These are phyloP conservation scores for Thymus quinquecostatus DNA, from an alignment of 257 asterid genomes.

Conservation along the genomic window DNA sequence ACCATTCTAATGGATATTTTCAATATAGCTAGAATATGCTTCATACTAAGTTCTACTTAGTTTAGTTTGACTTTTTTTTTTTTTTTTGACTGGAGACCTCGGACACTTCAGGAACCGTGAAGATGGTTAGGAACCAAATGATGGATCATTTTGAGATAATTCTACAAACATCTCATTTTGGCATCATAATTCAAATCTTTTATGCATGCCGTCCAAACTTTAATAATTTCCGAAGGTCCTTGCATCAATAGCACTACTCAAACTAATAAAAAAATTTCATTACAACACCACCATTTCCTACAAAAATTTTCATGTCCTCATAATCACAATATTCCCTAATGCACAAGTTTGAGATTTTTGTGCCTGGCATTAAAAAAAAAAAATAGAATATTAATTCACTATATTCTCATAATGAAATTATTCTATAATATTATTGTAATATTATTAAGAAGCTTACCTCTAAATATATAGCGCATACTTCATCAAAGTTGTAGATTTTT, in stretches of 20 bases:
- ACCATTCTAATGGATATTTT: neutral
- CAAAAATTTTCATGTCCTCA: too few species aligned
- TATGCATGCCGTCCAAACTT: neutral
- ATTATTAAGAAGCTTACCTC: neutral
- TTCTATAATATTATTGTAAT: too few species aligned
- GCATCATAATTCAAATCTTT: neutral
- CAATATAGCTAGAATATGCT: neutral
- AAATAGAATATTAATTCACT: too few species aligned
- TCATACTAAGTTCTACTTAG: neutral
- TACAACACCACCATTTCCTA: too few species aligned
- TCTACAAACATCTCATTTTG: neutral
- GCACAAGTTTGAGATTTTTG: neutral
- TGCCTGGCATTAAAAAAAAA: neutral
- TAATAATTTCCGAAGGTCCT: neutral
- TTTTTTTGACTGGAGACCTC: neutral
- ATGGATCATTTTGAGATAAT: neutral
- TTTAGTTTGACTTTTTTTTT: neutral
- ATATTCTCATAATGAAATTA: too few species aligned
- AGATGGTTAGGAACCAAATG: neutral
- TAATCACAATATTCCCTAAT: too few species aligned
- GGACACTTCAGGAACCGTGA: neutral
- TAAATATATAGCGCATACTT: neutral
- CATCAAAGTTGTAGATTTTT: neutral
- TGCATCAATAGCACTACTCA: neutral
- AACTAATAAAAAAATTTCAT: too few species aligned